Conservation (phyloP, 140 eudicot species). For the Oenanthe javanica region DNA sequence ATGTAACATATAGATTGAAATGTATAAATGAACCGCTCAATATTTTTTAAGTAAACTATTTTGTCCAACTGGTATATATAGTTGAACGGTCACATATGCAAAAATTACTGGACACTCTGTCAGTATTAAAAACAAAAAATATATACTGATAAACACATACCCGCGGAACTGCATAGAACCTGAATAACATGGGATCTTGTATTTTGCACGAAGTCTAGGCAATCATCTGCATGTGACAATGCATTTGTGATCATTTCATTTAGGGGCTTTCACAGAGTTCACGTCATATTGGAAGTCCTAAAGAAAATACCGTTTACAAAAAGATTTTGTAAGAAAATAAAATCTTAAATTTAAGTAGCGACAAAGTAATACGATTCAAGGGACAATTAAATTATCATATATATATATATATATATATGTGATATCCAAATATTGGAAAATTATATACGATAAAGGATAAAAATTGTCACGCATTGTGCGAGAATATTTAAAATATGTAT, state of each 20-base stretch:
- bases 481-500: no score
- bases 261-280: conserved; percentile 83
- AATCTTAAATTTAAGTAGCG: no score
- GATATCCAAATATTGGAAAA: no score
- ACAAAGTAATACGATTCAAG: neutral
- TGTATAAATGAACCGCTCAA: neutral
- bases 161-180: conserved; percentile 94
- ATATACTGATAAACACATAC: conserved; percentile 20
- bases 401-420: no score
- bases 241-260: conserved; percentile 96
- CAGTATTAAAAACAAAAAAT: no score
- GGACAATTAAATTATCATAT: neutral
- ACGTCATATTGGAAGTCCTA: conserved; percentile 81
- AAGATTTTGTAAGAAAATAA: conserved; percentile 22
- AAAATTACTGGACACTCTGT: no score
- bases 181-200: conserved; percentile 68
- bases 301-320: conserved; percentile 11
- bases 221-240: conserved; percentile 64
- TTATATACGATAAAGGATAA: no score
- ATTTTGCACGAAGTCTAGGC: conserved; percentile 60
- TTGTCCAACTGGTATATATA: no score
- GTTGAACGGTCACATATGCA: no score
- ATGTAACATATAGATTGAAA: neutral
- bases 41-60: neutral
- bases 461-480: neutral